These are phyloP conservation scores for Agastache rugosa DNA, from an alignment of 257 asterid genomes.

Conservation along the genomic window DNA sequence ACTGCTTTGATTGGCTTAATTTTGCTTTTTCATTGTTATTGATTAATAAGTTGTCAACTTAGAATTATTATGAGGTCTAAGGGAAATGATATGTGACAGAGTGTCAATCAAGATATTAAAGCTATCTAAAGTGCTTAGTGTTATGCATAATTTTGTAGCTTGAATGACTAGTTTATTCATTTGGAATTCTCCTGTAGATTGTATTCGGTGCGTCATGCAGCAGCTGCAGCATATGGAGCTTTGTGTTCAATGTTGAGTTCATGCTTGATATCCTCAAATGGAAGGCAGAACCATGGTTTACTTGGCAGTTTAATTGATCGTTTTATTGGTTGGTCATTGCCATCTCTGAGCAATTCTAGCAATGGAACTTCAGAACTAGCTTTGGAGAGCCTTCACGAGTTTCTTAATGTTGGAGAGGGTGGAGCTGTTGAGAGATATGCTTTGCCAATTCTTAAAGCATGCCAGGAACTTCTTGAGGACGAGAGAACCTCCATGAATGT, in stretches of 20 bases:
- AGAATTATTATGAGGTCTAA: background rate
- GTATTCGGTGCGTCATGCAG: conserved; percentile 83
- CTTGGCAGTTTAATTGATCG: conserved; percentile 77
- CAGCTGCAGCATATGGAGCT: conserved; percentile 93
- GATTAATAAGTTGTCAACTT: background rate
- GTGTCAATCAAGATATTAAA: no score
- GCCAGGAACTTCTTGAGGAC: conserved; percentile 98
- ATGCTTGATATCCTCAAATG: conserved; percentile 67
- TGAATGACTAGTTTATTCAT: conserved; percentile 23
- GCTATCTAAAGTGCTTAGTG: conserved; percentile 3
- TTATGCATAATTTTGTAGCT: conserved; percentile 3
- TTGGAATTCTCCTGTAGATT: conserved; percentile 61
- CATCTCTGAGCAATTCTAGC: conserved; percentile 60
- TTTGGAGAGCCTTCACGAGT: conserved; percentile 83
- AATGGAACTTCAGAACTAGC: conserved; percentile 78
- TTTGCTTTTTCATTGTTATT: background rate
- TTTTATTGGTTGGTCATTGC: conserved; percentile 94
- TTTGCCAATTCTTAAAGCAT: conserved; percentile 89
- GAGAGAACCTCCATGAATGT: conserved; percentile 90
- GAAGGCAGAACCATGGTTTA: conserved; percentile 84
- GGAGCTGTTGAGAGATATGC: conserved; percentile 93
- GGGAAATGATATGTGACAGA: no score
- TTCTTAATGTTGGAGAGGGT: conserved; percentile 86
- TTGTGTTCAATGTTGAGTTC: conserved; percentile 78
- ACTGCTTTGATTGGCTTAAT: conserved; percentile 10